Percentiles rank a stretch among this genome's conserved stretches.
These are phyloP conservation scores for Medicago truncatula DNA, from an alignment of 306 rosid species.

Conservation along the genomic window MtrunA17r5.0-ANR NC_053046.1:31447501-31448000, in stretches of 20 bases:
- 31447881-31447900: constrained; percentile 55
- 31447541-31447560: too few relatives aligned
- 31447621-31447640: neutral
- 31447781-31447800: constrained; percentile 59
- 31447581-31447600: too few relatives aligned
- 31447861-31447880: constrained; percentile 59
- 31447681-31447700: constrained; percentile 40
- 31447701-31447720: constrained; percentile 38
- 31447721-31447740: constrained; percentile 15
- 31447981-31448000: constrained; percentile 49
- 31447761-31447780: constrained; percentile 67
- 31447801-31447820: constrained; percentile 53
- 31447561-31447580: too few relatives aligned
- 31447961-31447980: constrained; percentile 49
- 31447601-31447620: too few relatives aligned
- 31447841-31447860: constrained; percentile 50
- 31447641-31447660: neutral
- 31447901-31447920: constrained; percentile 32
- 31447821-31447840: constrained; percentile 39
- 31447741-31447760: constrained; percentile 57
- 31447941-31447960: constrained; percentile 42
- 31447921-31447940: constrained; percentile 47
- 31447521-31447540: too few relatives aligned
- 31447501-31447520: too few relatives aligned
- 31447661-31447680: constrained; percentile 40